A percentile compares a stretch with the other conserved stretches of the same genome.
Evolutionary conservation across 2,329 filamentous ascomycete genomes (phyloP).

Genomic region (Sporothrix humicola): DNA sequence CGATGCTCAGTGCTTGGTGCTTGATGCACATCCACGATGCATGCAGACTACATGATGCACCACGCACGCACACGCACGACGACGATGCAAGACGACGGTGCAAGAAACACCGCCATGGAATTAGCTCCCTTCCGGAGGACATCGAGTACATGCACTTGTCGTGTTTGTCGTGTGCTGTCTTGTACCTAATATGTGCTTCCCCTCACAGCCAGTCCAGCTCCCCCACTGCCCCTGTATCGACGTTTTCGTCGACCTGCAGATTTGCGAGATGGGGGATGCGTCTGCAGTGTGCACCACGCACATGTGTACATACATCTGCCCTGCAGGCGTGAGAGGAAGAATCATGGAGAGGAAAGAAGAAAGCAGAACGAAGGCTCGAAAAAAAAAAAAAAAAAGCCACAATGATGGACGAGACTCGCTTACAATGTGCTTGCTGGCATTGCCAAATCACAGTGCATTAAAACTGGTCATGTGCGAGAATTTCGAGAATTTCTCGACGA

Average conservation of each 20-base stretch:
- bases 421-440: not conserved
- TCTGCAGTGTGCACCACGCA: not conserved
- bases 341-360: not conserved
- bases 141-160: not conserved
- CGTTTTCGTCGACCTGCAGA: conserved; percentile 33
- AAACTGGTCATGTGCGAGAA: conserved; percentile 29
- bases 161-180: conserved; percentile 4
- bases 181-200: too few relatives aligned
- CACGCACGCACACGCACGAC: conserved; percentile 4
- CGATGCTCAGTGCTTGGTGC: not conserved
- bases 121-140: not conserved
- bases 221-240: conserved; percentile 5
- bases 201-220: not conserved
- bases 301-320: not conserved
- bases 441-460: conserved; percentile 31
- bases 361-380: not conserved
- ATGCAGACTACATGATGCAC: conserved; percentile 6
- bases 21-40: not conserved
- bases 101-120: not conserved
- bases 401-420: conserved; percentile 4
- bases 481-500: not conserved
- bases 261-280: conserved; percentile 24
- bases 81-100: conserved; percentile 4
- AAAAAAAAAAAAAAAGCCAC: not conserved
- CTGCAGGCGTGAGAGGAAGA: not conserved